phyloP scores from a whole-genome alignment of 257 asterid genomes.

The Linderniella brevidens region DNA sequence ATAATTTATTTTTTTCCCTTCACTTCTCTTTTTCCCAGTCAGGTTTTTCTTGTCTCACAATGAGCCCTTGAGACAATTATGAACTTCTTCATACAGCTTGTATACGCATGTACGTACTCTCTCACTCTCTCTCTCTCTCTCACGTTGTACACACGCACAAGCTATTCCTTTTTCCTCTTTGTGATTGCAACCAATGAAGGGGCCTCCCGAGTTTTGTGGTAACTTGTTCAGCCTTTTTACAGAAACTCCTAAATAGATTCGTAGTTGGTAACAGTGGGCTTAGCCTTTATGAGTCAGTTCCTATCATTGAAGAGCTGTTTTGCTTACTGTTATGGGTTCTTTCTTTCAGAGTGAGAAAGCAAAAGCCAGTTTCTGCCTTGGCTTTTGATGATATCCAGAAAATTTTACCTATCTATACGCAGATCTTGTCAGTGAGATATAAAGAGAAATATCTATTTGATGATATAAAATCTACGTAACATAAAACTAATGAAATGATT shows the following conservation, averaged over 20 bases:
- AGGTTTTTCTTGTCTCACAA: neutral
- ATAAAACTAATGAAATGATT: no score
- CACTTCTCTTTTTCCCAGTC: neutral
- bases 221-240: slow-evolving; percentile 62
- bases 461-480: no score
- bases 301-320: slow-evolving; percentile 8
- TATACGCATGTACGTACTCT: slow-evolving; percentile 9
- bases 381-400: no score
- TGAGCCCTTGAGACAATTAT: slow-evolving; percentile 3
- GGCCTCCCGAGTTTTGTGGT: slow-evolving; percentile 91
- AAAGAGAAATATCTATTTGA: no score
- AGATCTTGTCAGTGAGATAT: no score
- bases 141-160: slow-evolving; percentile 32
- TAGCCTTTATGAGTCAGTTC: slow-evolving; percentile 19
- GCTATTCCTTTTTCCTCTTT: slow-evolving; percentile 19
- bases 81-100: slow-evolving; percentile 1
- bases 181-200: slow-evolving; percentile 18
- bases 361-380: no score
- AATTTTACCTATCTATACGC: no score
- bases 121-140: slow-evolving; percentile 8
- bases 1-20: slow-evolving; percentile 9
- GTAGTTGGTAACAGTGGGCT: slow-evolving; percentile 8
- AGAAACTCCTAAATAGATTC: slow-evolving; percentile 37
- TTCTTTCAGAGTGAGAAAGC: neutral
- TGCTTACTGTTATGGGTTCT: neutral